Percentiles rank a stretch among this genome's conserved stretches.
These are phyloP conservation scores for Postia placenta DNA, from an alignment of 768 basidiomycete genomes.

Conservation along the genomic window DNA sequence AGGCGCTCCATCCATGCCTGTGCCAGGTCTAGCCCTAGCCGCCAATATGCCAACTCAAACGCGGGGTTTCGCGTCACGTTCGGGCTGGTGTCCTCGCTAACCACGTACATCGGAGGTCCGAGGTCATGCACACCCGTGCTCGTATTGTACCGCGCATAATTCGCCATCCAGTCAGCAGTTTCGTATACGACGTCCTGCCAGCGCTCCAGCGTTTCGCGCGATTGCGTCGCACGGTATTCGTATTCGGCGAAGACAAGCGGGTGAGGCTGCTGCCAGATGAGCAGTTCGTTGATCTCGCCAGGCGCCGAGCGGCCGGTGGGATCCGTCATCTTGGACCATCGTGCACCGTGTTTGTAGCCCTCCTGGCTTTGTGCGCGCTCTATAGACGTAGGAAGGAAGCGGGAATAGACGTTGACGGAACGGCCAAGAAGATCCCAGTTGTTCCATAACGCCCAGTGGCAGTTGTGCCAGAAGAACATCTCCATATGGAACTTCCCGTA, in stretches of 20 bases:
- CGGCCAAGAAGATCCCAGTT: constrained; percentile 51
- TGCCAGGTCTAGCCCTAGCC: constrained; percentile 42
- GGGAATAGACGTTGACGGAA: constrained; percentile 37
- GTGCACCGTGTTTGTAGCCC: constrained; percentile 46
- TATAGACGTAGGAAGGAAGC: constrained; percentile 42
- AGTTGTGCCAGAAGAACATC: constrained; percentile 55
- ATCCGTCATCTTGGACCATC: constrained; percentile 63
- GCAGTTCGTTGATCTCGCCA: constrained; percentile 55
- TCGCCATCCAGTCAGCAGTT: constrained; percentile 58
- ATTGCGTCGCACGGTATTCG: constrained; percentile 41
- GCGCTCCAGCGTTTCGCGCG: constrained; percentile 35
- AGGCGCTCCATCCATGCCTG: constrained; percentile 41
- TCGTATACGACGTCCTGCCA: constrained; percentile 46
- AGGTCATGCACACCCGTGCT: constrained; percentile 45
- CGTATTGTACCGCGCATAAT: constrained; percentile 46
- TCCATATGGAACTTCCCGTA: constrained; percentile 56
- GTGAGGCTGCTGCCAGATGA: constrained; percentile 60
- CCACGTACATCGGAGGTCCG: constrained; percentile 53
- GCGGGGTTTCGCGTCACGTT: constrained; percentile 50
- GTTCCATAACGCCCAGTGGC: constrained; percentile 57
- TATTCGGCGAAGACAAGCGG: constrained; percentile 53
- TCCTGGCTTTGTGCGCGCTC: constrained; percentile 46
- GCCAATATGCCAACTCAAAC: constrained; percentile 57
- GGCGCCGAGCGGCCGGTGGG: constrained; percentile 52
- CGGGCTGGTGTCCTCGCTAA: constrained; percentile 51